These are phyloP conservation scores for Trametes cubensis DNA, from an alignment of 768 basidiomycete species.

Conservation along the genomic window DNA sequence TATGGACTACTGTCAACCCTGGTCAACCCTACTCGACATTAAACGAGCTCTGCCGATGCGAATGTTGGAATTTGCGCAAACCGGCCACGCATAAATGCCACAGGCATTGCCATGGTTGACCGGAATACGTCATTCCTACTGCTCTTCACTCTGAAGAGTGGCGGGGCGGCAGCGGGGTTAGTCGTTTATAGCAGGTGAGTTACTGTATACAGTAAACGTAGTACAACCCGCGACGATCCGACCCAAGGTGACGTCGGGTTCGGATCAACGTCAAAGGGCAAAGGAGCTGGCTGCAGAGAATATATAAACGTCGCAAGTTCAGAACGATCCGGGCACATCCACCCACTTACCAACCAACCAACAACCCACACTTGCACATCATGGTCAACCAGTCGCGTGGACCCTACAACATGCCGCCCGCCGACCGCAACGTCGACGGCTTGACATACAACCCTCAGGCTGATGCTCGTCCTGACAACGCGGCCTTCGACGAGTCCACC, in stretches of 20 bases:
- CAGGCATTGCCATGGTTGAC: not conserved
- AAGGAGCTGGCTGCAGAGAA: no score
- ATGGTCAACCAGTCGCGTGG: slow-evolving; percentile 20
- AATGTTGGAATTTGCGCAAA: no score
- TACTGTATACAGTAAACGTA: not conserved
- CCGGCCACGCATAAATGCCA: no score
- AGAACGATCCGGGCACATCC: not conserved
- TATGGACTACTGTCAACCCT: no score
- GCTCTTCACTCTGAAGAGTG: not conserved
- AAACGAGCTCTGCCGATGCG: no score
- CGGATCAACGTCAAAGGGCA: not conserved
- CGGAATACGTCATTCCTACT: slow-evolving; percentile 11
- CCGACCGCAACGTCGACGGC: slow-evolving; percentile 24
- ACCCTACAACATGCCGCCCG: slow-evolving; percentile 26
- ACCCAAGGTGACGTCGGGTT: slow-evolving; percentile 15
- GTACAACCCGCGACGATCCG: not conserved
- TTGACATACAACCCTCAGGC: slow-evolving; percentile 29
- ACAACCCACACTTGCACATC: not conserved
- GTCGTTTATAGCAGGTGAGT: not conserved
- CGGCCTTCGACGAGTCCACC: slow-evolving; percentile 24
- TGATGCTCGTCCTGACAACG: slow-evolving; percentile 28
- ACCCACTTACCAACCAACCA: not conserved
- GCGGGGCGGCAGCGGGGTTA: not conserved
- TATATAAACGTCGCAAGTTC: slow-evolving; percentile 7
- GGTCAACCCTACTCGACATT: no score